Base-by-base conservation (phyloP, 2,329 filamentous ascomycete species). In the Monosporascus cannonballus region DNA sequence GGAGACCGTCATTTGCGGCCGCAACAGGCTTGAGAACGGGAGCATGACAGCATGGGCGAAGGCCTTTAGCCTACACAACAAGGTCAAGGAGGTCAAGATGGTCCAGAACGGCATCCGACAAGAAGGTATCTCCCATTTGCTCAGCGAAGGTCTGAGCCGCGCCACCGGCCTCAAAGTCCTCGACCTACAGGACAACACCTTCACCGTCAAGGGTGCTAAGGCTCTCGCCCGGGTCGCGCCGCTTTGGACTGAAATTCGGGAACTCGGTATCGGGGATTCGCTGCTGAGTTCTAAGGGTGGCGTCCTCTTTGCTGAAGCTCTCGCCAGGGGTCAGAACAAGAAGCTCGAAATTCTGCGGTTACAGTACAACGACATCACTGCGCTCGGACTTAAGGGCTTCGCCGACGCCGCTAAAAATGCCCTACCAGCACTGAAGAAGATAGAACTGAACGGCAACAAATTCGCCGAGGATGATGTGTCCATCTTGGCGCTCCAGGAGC, bases 111-210 rank as follows among this genome's bases (percentile, higher is more conserved):
- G 94, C 50, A 99, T 99, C 62, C 83, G 94, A 44, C 90, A 93
- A 67, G 91, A 97, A 71, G 94, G 94, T 55, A 94, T 97, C 65
- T 85, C 85, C 47, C 81, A 87, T 59, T 77, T 99, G 52, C 76
- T 99, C 58, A 85, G 82, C 55, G 78, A 92, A 50, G 94, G 94
- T 56, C 78, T 99, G 50, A 82, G 79, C 58, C 79, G 89, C 63
- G 83, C 90, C 49, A 77, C 75, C 34, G 75, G 77, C 45, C 79
- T 99, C 51, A 78, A 86, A 67, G 81, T 91, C 15, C 75, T 99
- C 50, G 94, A 99, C 74, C 76, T 99, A 56, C 93, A 99, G 71
- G 94, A 99, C 74, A 99, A 99, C 74, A 97, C 94, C 0, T 97
- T 97, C 69, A 97, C 93, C 9, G 71, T 86, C 39, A 78, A 80